Base-by-base conservation (phyloP, 2,329 filamentous ascomycete genomes). In the Aspergillus persii region DNA sequence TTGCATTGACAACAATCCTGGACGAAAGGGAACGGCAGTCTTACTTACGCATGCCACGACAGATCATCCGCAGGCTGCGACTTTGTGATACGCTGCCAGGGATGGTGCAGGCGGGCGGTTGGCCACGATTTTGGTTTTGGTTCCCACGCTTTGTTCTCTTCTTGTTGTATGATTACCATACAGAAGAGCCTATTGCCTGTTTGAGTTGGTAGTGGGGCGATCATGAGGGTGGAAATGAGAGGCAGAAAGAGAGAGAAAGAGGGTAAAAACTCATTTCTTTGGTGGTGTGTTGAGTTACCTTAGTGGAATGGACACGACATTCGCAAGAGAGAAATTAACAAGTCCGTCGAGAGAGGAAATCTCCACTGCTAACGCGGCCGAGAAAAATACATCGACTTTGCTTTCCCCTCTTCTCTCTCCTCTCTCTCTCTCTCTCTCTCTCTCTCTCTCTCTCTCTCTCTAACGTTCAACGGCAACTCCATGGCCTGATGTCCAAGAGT, bases 161-260 rank as follows among this genome's bases (percentile, higher is more conserved):
- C 15, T 31, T 31, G 15, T 18, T 44, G 8, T 23, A 61, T 65
- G 61, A 61, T 65, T 63, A 62, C 63, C 58, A 61, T 61, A 58
- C 61, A 63, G 59, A 58, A 41, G 26, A 56, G 53, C 46, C 62
- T 62, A 64, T 50, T 54, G 53, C 56, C 56, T 52, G 50, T 56
- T 48, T 44, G 29, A 48, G 49, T 46, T 33, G n/a, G n/a, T 9
- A 36, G 12, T 31, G 53, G 44, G 29, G 9, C 51, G 55, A 57
- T 18, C 41, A 41, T 41, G 33, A n/a, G 36, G 15, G 12, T 15
- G 11, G 33, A 12, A 36, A 36, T 15, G 33, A 11, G 33, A 4
- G 33, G 3, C 4, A 4, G 33, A 2, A 36, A 9, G 33, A 36
- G 33, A 11, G 31, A 36, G 33, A 36, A 12, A 36, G 33, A 36